Conservation (phyloP, 169 alveolate species). For the Eimeria falciformis region DNA sequence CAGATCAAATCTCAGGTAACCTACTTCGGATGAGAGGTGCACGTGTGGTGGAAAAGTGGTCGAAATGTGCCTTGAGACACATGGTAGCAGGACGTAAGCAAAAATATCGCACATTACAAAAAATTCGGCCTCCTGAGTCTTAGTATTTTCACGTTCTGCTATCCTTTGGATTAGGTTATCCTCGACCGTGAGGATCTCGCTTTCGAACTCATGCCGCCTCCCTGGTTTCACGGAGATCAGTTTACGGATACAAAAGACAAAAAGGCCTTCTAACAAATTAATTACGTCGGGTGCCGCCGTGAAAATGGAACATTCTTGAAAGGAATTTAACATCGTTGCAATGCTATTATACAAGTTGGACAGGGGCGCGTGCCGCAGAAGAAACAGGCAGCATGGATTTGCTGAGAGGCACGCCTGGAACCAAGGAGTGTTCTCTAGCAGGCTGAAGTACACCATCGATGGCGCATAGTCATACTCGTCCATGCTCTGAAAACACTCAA, state of each 20-base stretch:
- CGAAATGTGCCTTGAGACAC: slow-evolving; percentile 24
- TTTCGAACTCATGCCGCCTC: slow-evolving; percentile 18
- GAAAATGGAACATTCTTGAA: slow-evolving; percentile 44
- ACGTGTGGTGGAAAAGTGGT: background rate
- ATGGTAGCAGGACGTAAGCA: slow-evolving; percentile 25
- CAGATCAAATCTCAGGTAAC: background rate
- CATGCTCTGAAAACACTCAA: slow-evolving; percentile 38
- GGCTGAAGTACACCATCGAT: background rate
- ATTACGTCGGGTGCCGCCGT: slow-evolving; percentile 31
- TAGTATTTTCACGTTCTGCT: background rate
- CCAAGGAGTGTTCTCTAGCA: slow-evolving; percentile 43
- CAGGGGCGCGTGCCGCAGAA: slow-evolving; percentile 60
- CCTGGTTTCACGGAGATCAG: slow-evolving; percentile 34
- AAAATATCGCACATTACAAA: slow-evolving; percentile 63
- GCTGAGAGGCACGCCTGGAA: slow-evolving; percentile 31
- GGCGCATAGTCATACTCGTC: slow-evolving; percentile 55
- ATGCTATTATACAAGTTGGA: slow-evolving; percentile 58
- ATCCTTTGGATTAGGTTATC: background rate
- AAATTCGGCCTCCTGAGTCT: slow-evolving; percentile 14
- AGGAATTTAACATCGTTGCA: slow-evolving; percentile 4
- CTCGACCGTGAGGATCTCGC: slow-evolving; percentile 26
- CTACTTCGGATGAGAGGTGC: slow-evolving; percentile 1
- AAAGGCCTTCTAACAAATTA: background rate
- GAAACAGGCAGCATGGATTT: slow-evolving; percentile 28
- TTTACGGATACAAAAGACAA: slow-evolving; percentile 44